Base-by-base conservation (phyloP, 306 rosid species). In the Crataegus laevigata region DNA sequence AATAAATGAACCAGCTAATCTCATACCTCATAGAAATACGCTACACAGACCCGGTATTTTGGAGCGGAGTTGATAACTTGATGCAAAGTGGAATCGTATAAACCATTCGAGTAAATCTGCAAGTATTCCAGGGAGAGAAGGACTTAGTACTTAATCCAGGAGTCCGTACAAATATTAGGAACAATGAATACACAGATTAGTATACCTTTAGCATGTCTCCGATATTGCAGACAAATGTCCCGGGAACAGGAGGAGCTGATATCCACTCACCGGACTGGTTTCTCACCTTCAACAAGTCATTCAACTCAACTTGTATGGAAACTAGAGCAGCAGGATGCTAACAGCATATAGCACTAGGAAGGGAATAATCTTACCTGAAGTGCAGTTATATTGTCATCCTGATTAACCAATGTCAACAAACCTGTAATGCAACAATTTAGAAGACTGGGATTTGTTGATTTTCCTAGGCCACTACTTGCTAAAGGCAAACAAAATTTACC, bases 161-260 rank as follows among this genome's bases (percentile, higher is more conserved):
- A 65, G n/a, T n/a, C 64, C 51, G 22, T 66, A 50, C 51, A 28
- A 21, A 58, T 63, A 45, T 45, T 61, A 52, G 38, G 62, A 71
- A 75, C 42, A 54, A 25, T 69, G 22, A 4, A 57, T 25, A 11
- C 17, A 19, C 5, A 1, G 25, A 71, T 47, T 7, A 26, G 11
- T n/a, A 28, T 87, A 90, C 99, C 96, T 94, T 92, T 18, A 94
- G 85, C 99, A 94, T 94, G 87, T 90, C 97, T 22, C 99, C 96
- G 4, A 94, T 92, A 81, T 94, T 94, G 81, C 96, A 94, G 52
- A 94, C 93, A 65, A 94, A 86, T 64, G 96, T 34, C 52, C 93
- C 93, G 5, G 97, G 88, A 86, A 94, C 72, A 3, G 96, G 93
- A 66, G 97, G 96, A 63, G 97, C 92, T 25, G 96, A 86, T 87